phyloP scores from a whole-genome alignment of 805 yeast genomes.

The Sporopachydermia lactativora region DNA sequence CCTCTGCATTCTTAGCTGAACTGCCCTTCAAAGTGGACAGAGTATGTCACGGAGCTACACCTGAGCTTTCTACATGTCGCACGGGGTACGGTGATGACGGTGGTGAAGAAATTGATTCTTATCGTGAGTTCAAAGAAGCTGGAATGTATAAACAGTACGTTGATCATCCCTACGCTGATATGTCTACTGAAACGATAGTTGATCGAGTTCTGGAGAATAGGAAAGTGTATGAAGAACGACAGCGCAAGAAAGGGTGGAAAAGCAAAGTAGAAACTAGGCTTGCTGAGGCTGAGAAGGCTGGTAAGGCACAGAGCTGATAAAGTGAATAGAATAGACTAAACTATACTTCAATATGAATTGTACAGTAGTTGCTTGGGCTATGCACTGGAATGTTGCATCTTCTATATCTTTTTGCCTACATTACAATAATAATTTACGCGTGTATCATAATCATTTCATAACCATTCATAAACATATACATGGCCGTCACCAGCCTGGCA shows the following conservation, averaged over 20 bases:
- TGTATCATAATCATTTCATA: neutral
- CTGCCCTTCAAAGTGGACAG: slow-evolving; percentile 21
- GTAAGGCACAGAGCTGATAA: slow-evolving; percentile 3
- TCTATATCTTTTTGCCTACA: no score
- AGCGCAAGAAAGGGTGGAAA: slow-evolving; percentile 76
- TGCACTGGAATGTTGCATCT: no score
- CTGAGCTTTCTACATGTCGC: slow-evolving; percentile 21
- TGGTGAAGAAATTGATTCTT: slow-evolving; percentile 18
- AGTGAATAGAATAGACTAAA: neutral
- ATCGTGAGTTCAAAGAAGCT: slow-evolving; percentile 19
- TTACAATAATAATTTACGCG: neutral
- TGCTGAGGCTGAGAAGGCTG: slow-evolving; percentile 12
- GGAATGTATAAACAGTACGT: slow-evolving; percentile 30
- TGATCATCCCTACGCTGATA: slow-evolving; percentile 43
- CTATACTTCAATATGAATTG: no score
- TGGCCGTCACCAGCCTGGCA: neutral
- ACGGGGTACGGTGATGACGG: slow-evolving; percentile 16
- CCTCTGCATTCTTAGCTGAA: slow-evolving; percentile 22
- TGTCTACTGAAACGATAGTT: slow-evolving; percentile 61
- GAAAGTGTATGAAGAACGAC: slow-evolving; percentile 71
- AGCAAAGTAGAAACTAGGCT: slow-evolving; percentile 32
- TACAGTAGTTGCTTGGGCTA: no score
- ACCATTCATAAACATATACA: neutral
- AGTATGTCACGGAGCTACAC: slow-evolving; percentile 49
- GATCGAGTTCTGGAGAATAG: slow-evolving; percentile 57